Base-by-base conservation (phyloP, 176 grass and related monocot genomes). In the Oryza meyeriana region DNA sequence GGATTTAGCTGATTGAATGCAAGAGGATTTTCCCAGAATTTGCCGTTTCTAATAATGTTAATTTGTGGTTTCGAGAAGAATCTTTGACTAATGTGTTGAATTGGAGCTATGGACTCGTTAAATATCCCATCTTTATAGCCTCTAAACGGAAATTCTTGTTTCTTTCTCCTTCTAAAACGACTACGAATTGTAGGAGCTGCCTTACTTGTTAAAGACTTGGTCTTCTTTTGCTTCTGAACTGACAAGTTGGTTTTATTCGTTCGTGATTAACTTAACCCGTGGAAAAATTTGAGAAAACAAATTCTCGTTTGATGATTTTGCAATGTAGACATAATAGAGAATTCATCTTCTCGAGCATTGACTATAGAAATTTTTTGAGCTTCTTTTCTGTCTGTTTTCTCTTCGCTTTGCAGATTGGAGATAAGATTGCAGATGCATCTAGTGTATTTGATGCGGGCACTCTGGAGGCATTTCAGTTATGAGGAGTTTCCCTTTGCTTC, bases 391-490 rank as follows among this genome's bases (percentile, higher is more conserved):
- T 40, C 34, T 86, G 25, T 4, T 79, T n/a, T n/a, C n/a, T n/a
- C n/a, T 12, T 38, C 83, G 59, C 13, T 85, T 64, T 69, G 50
- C 83, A 98, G 92, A 88, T 98, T 76, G 92, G 90, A 36, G 92
- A 95, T 34, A 83, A 90, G 70, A 87, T 95, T 75, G 75, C 59
- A 3, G 88, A 87, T 26, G 77, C 95, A 36, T n/a, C 79, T 87
- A 66, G 69, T 95, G 35, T 93, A 98, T 65, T 93, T 17, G 95
- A 98, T 74, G 89, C 81, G 5, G 92, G 92, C 34, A 89, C 89
- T 28, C 69, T 87, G 67, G 95, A 98, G 36, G 81, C 93, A 0
- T 93, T 98, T 82, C 95, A 91, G 78, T 93, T n/a, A 0, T 6
- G 4, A 36, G 35, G 35, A 36, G 35, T 8, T 93, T 99, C 61